Conservation (phyloP, 1,284 basidiomycete genomes). For the Marasmius tenuissimus region DNA sequence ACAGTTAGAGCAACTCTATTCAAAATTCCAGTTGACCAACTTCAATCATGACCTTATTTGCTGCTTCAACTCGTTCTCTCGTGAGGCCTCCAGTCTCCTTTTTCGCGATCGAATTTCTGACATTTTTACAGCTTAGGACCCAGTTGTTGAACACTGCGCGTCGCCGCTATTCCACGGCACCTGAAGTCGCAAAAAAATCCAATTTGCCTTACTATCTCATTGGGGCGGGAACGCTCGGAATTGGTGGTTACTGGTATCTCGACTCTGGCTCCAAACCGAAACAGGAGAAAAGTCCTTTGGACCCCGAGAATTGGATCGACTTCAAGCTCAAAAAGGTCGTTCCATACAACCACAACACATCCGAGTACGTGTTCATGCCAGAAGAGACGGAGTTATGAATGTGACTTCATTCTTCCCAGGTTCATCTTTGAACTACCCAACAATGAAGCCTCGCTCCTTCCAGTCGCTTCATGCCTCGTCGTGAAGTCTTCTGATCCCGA, state of each 20-base stretch:
- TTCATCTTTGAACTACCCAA: slow-evolving; percentile 89
- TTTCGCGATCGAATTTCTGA: slow-evolving; percentile 4
- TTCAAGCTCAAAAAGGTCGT: slow-evolving; percentile 84
- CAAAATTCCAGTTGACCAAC: slow-evolving; percentile 10
- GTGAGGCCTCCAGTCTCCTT: slow-evolving; percentile 25
- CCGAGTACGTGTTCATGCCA: slow-evolving; percentile 44
- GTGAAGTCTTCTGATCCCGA: slow-evolving; percentile 62
- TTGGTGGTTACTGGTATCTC: slow-evolving; percentile 54
- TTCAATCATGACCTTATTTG: slow-evolving; percentile 45
- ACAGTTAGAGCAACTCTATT: background rate
- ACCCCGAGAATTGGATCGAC: slow-evolving; percentile 73
- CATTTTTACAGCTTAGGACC: slow-evolving; percentile 4
- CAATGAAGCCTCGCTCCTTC: slow-evolving; percentile 75
- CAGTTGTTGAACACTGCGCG: slow-evolving; percentile 12
- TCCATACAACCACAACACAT: slow-evolving; percentile 92
- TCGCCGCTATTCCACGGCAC: slow-evolving; percentile 46
- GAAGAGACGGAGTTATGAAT: background rate
- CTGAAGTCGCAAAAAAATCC: slow-evolving; percentile 39
- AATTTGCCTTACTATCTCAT: slow-evolving; percentile 51
- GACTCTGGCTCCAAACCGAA: slow-evolving; percentile 32
- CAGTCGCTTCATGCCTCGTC: slow-evolving; percentile 71
- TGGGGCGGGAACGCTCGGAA: slow-evolving; percentile 48
- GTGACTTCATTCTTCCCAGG: slow-evolving; percentile 30
- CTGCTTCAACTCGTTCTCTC: slow-evolving; percentile 38
- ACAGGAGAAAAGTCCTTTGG: slow-evolving; percentile 65